Conservation (phyloP, 2,329 filamentous ascomycete genomes). For the Colletotrichum agaves region DNA sequence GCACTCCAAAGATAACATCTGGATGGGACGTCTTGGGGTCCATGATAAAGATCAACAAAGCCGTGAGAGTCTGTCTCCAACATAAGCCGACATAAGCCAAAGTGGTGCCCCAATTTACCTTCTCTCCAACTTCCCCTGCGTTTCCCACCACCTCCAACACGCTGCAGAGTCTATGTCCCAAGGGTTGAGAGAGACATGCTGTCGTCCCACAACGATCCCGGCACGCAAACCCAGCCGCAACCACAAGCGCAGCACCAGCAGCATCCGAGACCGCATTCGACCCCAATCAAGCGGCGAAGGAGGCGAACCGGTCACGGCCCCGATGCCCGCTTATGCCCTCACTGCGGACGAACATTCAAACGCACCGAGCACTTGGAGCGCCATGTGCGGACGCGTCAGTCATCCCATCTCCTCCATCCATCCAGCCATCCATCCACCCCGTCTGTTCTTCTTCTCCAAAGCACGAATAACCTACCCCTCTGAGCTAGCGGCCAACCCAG, state of each 20-base stretch:
- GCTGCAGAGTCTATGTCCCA: background rate
- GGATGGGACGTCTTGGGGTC: constrained; percentile 14
- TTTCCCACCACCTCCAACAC: constrained; percentile 28
- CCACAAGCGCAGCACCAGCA: constrained; percentile 33
- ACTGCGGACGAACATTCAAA: constrained; percentile 57
- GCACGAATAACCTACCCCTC: background rate
- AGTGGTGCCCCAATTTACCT: constrained; percentile 16
- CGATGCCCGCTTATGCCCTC: constrained; percentile 48
- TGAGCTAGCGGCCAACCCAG: background rate
- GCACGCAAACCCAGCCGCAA: constrained; percentile 21
- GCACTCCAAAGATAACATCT: constrained; percentile 26
- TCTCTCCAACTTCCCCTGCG: constrained; percentile 33
- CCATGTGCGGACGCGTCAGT: constrained; percentile 58
- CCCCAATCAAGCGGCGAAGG: constrained; percentile 39
- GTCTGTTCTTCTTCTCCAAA: constrained; percentile 13
- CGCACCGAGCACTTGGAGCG: constrained; percentile 58
- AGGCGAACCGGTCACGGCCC: constrained; percentile 38
- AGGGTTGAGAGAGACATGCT: constrained; percentile 24
- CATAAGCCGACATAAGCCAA: constrained; percentile 37
- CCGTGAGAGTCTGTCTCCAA: constrained; percentile 30
- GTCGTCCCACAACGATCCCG: constrained; percentile 29
- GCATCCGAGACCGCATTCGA: constrained; percentile 32
- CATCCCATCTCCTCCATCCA: constrained; percentile 3
- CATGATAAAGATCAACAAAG: constrained; percentile 10
- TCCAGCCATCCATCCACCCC: background rate